Conservation (phyloP, 306 rosid genomes). For the Neltuma alba region DNA sequence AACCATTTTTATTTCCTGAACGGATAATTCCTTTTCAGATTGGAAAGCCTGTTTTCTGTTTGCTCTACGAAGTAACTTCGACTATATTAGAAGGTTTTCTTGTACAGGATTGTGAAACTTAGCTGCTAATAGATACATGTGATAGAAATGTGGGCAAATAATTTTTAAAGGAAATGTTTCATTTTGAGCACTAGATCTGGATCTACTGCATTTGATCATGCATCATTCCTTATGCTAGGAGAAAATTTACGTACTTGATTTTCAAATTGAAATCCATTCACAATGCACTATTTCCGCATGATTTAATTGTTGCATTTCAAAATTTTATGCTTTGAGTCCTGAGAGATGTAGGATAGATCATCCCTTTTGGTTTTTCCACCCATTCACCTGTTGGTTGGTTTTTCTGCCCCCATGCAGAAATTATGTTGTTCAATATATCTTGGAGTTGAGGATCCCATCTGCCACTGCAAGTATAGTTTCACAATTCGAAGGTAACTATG, state of each 20-base stretch:
- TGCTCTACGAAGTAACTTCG: neutral
- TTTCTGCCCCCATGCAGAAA: constrained; percentile 42
- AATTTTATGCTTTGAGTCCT: neutral
- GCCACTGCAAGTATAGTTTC: constrained; percentile 39
- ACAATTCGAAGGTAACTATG: constrained; percentile 53
- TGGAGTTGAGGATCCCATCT: constrained; percentile 47
- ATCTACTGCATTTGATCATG: neutral
- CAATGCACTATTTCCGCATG: neutral
- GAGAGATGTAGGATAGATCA: constrained; percentile 16
- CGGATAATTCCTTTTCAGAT: neutral
- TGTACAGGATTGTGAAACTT: constrained; percentile 2
- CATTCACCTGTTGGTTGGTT: neutral
- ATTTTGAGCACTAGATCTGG: neutral
- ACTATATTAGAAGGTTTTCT: neutral
- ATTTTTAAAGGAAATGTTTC: neutral
- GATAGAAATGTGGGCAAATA: neutral
- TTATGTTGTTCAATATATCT: constrained; percentile 63
- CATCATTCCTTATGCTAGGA: neutral
- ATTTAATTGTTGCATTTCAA: constrained; percentile 15
- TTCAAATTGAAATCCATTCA: neutral
- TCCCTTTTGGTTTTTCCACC: neutral
- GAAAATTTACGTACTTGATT: neutral
- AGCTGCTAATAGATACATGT: constrained; percentile 15
- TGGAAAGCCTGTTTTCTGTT: constrained; percentile 7
- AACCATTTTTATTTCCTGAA: neutral